These are phyloP conservation scores for Mollisia scopiformis DNA, from an alignment of 2,329 filamentous ascomycete species.

Conservation along the genomic window DNA sequence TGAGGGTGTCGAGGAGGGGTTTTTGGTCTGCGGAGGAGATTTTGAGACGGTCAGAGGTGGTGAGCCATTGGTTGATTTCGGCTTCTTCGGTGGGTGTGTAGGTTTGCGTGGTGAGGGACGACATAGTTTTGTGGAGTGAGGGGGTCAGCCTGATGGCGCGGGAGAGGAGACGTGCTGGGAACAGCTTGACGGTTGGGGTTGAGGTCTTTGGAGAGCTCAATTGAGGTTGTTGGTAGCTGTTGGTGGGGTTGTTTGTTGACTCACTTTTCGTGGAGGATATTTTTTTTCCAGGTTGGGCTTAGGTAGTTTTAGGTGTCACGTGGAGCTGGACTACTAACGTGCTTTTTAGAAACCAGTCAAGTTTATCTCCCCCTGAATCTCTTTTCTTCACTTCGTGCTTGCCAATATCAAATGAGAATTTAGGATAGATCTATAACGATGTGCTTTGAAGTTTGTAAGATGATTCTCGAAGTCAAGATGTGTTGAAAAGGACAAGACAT, in stretches of 20 bases:
- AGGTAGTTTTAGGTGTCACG: too few relatives aligned
- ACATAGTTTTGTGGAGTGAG: constrained; percentile 59
- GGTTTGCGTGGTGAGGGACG: constrained; percentile 65
- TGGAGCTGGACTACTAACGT: too few relatives aligned
- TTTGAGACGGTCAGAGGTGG: constrained; percentile 73
- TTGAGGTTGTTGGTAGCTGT: not conserved
- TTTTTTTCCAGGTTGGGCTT: too few relatives aligned
- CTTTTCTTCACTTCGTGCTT: too few relatives aligned
- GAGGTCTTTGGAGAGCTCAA: constrained; percentile 3
- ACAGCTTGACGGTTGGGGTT: constrained; percentile 34
- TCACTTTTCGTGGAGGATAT: not conserved
- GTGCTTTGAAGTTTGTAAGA: too few relatives aligned
- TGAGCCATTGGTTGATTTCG: constrained; percentile 89
- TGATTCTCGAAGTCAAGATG: too few relatives aligned
- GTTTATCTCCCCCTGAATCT: too few relatives aligned
- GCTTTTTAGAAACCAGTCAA: too few relatives aligned
- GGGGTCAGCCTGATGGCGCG: constrained; percentile 36
- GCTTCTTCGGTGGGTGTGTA: constrained; percentile 81
- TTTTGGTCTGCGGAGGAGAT: constrained; percentile 57
- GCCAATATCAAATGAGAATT: too few relatives aligned
- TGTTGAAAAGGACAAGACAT: too few relatives aligned
- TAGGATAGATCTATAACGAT: too few relatives aligned
- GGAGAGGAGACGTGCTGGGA: constrained; percentile 29
- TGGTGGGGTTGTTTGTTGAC: constrained; percentile 11
- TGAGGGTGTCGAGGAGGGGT: constrained; percentile 76